A percentile compares a stretch with the other conserved stretches of the same genome.
Conservation (phyloP, 2,329 filamentous ascomycete species). For the Talaromyces sp. region DNA sequence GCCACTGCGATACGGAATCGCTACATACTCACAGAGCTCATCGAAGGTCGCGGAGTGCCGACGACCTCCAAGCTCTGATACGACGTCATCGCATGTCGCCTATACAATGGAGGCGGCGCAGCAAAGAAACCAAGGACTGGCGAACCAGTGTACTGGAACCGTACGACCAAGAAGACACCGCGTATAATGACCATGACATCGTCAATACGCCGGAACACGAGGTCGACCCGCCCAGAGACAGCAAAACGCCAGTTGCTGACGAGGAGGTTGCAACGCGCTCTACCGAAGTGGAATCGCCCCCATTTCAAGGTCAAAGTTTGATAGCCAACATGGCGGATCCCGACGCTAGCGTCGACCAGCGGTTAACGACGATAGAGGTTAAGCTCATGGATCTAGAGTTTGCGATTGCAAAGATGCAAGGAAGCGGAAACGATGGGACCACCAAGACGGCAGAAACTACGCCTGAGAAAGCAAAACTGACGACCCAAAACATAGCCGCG, state of each 20-base stretch:
- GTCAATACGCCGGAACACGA: background rate
- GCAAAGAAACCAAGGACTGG: constrained; percentile 36
- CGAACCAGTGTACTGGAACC: constrained; percentile 27
- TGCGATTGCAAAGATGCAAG: constrained; percentile 45
- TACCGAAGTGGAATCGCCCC: constrained; percentile 19
- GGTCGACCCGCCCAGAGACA: background rate
- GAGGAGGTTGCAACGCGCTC: constrained; percentile 12
- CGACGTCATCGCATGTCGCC: constrained; percentile 34
- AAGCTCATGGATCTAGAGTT: constrained; percentile 48
- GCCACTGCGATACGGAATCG: constrained; percentile 6
- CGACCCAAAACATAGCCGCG: background rate
- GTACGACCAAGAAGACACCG: constrained; percentile 15
- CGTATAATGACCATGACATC: constrained; percentile 6
- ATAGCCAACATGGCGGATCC: constrained; percentile 36
- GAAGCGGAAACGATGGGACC: constrained; percentile 19
- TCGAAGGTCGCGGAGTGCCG: constrained; percentile 42
- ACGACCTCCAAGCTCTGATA: constrained; percentile 32
- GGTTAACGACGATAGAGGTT: constrained; percentile 46
- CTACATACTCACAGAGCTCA: constrained; percentile 24
- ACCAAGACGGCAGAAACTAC: constrained; percentile 11
- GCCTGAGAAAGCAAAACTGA: constrained; percentile 7
- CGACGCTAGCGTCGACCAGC: constrained; percentile 39
- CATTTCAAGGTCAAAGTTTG: constrained; percentile 34
- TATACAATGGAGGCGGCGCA: constrained; percentile 38
- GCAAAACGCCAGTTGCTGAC: constrained; percentile 1